Evolutionary conservation across 352 stramenopile species (phyloP).

Genomic region (Phytophthora fragariaefolia): DNA sequence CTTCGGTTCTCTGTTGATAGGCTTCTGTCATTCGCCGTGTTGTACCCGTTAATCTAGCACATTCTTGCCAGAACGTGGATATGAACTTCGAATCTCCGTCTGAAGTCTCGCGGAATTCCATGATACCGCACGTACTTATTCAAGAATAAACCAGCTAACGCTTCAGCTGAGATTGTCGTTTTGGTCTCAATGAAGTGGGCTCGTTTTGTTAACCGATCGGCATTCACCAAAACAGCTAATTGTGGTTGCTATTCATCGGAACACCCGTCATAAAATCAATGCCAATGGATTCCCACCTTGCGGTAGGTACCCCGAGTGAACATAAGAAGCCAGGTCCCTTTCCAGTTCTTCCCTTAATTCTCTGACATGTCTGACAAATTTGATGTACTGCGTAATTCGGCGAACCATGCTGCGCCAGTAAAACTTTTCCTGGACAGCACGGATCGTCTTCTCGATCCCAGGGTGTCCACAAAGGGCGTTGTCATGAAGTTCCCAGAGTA

Average conservation of each 20-base stretch:
- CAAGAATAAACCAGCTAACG: background rate
- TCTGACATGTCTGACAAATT: constrained; percentile 2
- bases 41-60: background rate
- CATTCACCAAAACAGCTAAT: constrained; percentile 6
- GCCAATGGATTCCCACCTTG: constrained; percentile 1
- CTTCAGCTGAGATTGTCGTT: background rate
- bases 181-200: constrained; percentile 7
- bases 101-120: background rate
- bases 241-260: background rate
- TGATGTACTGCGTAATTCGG: background rate
- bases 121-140: background rate
- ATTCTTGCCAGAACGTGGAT: background rate
- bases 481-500: constrained; percentile 11
- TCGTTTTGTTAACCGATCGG: constrained; percentile 8
- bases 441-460: background rate
- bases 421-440: constrained; percentile 3
- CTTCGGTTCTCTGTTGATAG: background rate
- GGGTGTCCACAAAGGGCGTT: background rate
- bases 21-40: background rate
- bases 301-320: background rate
- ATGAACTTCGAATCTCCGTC: constrained; percentile 8
- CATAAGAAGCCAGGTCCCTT: constrained; percentile 1
- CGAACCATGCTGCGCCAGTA: constrained; percentile 4
- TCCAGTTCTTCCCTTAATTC: background rate
- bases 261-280: constrained; percentile 5